Base-by-base conservation (phyloP, 1,284 basidiomycete genomes). In the Neolentinus lepideus region DNA sequence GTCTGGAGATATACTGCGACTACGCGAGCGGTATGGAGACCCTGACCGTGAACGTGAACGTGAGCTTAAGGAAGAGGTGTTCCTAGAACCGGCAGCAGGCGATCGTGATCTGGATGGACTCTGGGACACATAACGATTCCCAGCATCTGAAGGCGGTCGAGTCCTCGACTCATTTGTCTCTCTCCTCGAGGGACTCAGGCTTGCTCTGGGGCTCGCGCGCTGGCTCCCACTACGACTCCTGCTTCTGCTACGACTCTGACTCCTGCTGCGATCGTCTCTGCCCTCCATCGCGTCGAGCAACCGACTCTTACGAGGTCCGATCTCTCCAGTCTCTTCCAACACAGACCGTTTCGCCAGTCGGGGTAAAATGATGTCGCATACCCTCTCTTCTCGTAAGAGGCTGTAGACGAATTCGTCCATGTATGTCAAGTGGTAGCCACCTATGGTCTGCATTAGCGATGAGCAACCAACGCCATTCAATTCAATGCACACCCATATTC, bases 321-420 rank as follows among this genome's bases (percentile, higher is more conserved):
- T 77, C 1, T 97, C 95, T 55, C 93, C 90, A 22, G 85, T 90
- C 64, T 97, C 94, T 74, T 99, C 96, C 14, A 99, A 75, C 0
- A 93, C 86, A 55, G 86, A 81, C 19, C 97, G 82, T 73, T 89
- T 93, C 1, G 85, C 84, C 59, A 99, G 73, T 46, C 97, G 85
- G 3, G 97, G 97, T 51, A 99, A 74, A 62, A 98, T 98, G 63
- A 94, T 91, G 71, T 99, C 96, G 70, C 95, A 99, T 1, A 95
- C 95, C 58, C 95, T 82, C 59, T 98, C 95, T 67, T 97, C 86
- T 1, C 79, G 84, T 24, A 99, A 73, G 4, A 99, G 78, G 52
- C 84, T 77, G 70, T 98, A 88, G 54, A 95, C 79, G 66, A 94
- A 98, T 67, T 96, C 92, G 71, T 99, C 97, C 69, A 99, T 93